A percentile compares a stretch with the other conserved stretches of the same genome.
phyloP scores from a whole-genome alignment of 768 basidiomycete genomes.

The Amanita rimosa region DNA sequence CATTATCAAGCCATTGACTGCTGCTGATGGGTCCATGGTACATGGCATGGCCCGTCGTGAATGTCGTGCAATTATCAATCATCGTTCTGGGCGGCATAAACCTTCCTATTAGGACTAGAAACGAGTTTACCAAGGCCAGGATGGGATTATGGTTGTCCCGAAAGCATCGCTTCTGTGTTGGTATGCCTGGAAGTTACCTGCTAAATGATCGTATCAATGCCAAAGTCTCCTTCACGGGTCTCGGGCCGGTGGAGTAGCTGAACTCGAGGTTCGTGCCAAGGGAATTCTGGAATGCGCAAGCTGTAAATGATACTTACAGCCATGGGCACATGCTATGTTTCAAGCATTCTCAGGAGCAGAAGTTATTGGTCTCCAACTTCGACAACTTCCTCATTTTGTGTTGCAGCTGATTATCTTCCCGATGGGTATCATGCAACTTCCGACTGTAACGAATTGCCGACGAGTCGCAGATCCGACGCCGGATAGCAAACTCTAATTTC shows the following conservation, averaged over 20 bases:
- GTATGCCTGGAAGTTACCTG: background rate
- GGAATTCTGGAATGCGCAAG: too few relatives aligned
- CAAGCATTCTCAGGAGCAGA: too few relatives aligned
- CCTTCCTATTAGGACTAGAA: background rate
- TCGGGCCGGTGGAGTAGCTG: too few relatives aligned
- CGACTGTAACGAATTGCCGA: background rate
- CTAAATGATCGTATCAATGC: background rate
- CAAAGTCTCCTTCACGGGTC: background rate
- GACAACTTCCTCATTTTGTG: too few relatives aligned
- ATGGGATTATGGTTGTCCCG: background rate
- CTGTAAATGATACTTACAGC: too few relatives aligned
- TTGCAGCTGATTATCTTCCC: too few relatives aligned
- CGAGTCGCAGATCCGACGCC: background rate
- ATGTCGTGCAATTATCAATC: background rate
- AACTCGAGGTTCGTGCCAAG: too few relatives aligned
- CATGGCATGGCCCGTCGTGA: too few relatives aligned
- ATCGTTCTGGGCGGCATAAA: background rate
- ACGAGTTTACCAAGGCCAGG: background rate
- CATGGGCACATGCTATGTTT: too few relatives aligned
- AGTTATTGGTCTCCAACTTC: too few relatives aligned
- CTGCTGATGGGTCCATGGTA: too few relatives aligned
- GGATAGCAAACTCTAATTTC: background rate
- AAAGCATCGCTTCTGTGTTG: background rate
- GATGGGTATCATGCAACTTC: background rate
- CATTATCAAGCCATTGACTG: too few relatives aligned